Evolutionary conservation across 345 rosid species (phyloP), one percentile per base, ranked within the genome.

Genomic region (Noccaea bulbosa): DNA sequence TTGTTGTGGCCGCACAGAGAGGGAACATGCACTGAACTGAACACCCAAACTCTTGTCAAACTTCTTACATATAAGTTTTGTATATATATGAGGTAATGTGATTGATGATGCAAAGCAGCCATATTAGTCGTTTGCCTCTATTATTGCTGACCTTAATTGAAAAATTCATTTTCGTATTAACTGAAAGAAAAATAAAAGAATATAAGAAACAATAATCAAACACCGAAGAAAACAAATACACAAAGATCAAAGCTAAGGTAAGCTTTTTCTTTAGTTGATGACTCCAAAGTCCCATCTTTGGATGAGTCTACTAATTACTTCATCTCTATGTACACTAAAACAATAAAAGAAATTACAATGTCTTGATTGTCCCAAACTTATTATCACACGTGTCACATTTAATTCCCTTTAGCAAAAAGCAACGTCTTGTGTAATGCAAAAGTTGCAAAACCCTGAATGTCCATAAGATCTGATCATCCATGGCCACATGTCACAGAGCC

Each of bases 1-100:
- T 88, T 11, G 22, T 81, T 48, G 57, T 85, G 34, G 92, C 94
- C 67, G 45, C 82, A 67, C 89, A 82, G 65, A 79, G 78, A 79
- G 84, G 85, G 39, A 73, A 72, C 24, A 22, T 67, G 47, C 69
- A 67, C 46, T 77, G 59, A 60, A 67, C 46, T 77, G 59, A 60
- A 47, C 41, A 22, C 61, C 14, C 54, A 70, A 45, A 22, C 43
- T 62, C 60, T 27, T 33, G 35, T 52, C 78, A 45, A 53, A 53
- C 32, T 45, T 68, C 51, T 30, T 53, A 73, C 70, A 69, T 62
- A 11, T 22, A 58, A 54, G 45, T 67, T 32, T 38, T 61, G 75
- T 69, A 71, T 3, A 71, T 27, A 60, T 20, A 71, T 11, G 39
- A 67, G 41, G 43, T 67, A 60, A 41, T 66, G 39, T 73, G 58